Evolutionary conservation across 495 filamentous ascomycete species (phyloP).

Genomic region (Staphylotrichum longicolle): DNA sequence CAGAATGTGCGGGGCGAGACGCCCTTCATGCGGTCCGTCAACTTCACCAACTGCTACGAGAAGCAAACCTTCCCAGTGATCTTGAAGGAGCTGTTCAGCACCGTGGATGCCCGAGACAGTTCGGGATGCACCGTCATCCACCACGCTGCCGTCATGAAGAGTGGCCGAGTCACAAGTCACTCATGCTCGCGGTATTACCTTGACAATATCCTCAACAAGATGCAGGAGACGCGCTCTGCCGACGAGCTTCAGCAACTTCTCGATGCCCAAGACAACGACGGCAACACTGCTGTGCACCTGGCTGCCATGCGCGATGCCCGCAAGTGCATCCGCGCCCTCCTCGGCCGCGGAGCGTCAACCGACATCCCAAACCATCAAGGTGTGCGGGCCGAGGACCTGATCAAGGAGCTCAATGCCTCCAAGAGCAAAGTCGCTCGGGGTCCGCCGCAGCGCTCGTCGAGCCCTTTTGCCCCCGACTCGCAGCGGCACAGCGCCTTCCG

Average conservation of each 20-base stretch:
- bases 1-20: constrained; percentile 83
- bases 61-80: constrained; percentile 79
- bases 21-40: constrained; percentile 86
- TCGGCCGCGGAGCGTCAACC: constrained; percentile 68
- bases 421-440: constrained; percentile 44
- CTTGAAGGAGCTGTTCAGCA: constrained; percentile 73
- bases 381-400: constrained; percentile 72
- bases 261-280: constrained; percentile 73
- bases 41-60: constrained; percentile 95
- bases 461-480: constrained; percentile 58
- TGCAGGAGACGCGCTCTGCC: constrained; percentile 63
- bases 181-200: constrained; percentile 87
- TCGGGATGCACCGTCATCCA: constrained; percentile 84
- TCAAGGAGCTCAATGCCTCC: constrained; percentile 56
- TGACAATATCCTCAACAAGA: constrained; percentile 81
- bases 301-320: constrained; percentile 74
- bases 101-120: constrained; percentile 70
- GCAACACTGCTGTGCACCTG: constrained; percentile 86
- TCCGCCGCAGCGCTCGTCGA: constrained; percentile 55
- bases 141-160: constrained; percentile 82
- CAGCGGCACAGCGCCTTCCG: constrained; percentile 44
- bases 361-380: constrained; percentile 78
- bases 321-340: constrained; percentile 69
- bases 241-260: constrained; percentile 68
- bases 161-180: constrained; percentile 67